Conservation (phyloP, 192 early-diverging fungal species). For the Gamsiella multidivaricata region DNA sequence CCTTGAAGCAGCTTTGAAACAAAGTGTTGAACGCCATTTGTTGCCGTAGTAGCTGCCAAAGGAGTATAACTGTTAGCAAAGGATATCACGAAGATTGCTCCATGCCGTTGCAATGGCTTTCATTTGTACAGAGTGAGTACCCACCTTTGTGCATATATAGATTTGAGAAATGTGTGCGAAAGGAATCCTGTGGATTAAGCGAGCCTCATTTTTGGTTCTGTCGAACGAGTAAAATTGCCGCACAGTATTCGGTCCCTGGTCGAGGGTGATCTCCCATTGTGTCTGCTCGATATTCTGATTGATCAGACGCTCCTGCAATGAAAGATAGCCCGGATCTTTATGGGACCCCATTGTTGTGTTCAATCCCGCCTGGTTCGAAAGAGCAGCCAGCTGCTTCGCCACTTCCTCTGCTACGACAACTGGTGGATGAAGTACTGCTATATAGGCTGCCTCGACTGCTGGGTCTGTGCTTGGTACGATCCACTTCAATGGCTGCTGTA, state of each 20-base stretch:
- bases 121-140: not conserved
- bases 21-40: constrained; percentile 59
- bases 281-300: constrained; percentile 27
- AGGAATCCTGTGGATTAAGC: constrained; percentile 38
- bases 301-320: constrained; percentile 46
- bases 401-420: constrained; percentile 46
- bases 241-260: constrained; percentile 28
- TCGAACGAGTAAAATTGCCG: constrained; percentile 47
- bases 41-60: constrained; percentile 50
- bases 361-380: constrained; percentile 45
- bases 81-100: not conserved
- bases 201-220: constrained; percentile 43
- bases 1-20: constrained; percentile 62
- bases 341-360: constrained; percentile 45
- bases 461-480: constrained; percentile 26
- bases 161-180: constrained; percentile 43
- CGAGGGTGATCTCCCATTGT: constrained; percentile 38
- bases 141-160: constrained; percentile 49
- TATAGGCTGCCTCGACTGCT: constrained; percentile 35
- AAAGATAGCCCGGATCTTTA: constrained; percentile 37
- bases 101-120: too few species aligned
- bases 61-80: not conserved
- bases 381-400: constrained; percentile 42
- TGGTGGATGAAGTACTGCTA: constrained; percentile 49
- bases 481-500: constrained; percentile 40